Conservation (phyloP, 2,329 filamentous ascomycete genomes). For the Sporothrix luriei region DNA sequence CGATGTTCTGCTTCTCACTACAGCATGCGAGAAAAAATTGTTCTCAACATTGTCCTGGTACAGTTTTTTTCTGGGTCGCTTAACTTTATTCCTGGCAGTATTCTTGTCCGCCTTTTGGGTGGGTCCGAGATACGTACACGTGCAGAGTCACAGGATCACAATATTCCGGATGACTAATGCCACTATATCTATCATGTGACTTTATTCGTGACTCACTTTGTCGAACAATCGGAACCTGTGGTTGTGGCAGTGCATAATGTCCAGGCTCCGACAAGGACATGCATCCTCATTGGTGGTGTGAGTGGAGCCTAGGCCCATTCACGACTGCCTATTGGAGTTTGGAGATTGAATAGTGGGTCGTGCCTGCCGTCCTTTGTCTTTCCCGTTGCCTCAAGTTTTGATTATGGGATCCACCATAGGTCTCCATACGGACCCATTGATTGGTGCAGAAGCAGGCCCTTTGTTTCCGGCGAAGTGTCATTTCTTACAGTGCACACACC, state of each 20-base stretch:
- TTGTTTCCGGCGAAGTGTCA: not conserved
- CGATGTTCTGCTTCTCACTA: conserved; percentile 5
- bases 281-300: conserved; percentile 11
- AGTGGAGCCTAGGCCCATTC: not conserved
- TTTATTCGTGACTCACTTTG: not conserved
- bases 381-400: conserved; percentile 22
- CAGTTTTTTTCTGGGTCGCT: conserved; percentile 19
- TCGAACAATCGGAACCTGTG: not conserved
- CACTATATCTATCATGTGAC: not conserved
- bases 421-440: not conserved
- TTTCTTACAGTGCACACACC: not conserved
- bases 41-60: conserved; percentile 3
- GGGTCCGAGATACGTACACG: not conserved
- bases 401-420: not conserved
- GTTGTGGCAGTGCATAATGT: conserved; percentile 27
- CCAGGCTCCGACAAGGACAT: conserved; percentile 17
- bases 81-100: conserved; percentile 33
- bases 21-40: conserved; percentile 20
- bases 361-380: conserved; percentile 2
- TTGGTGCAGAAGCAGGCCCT: not conserved
- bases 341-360: not conserved
- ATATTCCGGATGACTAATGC: not conserved
- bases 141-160: not conserved
- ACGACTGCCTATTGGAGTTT: conserved; percentile 9
- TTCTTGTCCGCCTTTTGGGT: conserved; percentile 32